Conservation (phyloP, 495 filamentous ascomycete genomes). For the Penicillium odoratum region DNA sequence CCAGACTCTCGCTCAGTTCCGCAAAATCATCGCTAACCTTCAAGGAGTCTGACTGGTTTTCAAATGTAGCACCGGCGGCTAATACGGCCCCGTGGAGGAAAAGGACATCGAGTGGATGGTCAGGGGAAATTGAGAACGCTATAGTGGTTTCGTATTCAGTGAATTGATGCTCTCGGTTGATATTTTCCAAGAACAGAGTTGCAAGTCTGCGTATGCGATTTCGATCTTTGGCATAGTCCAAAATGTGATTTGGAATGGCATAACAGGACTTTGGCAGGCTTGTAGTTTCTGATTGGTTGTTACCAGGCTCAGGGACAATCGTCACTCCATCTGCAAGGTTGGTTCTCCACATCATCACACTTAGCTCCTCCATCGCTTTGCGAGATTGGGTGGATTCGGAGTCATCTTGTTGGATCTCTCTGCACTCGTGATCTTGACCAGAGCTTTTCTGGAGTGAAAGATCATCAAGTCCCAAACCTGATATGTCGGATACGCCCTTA, state of each 20-base stretch:
- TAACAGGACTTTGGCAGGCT: too few species aligned
- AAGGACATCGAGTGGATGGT: slow-evolving; percentile 5
- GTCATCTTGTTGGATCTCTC: neutral
- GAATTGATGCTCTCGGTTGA: slow-evolving; percentile 14
- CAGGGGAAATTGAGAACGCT: neutral
- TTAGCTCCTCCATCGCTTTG: slow-evolving; percentile 15
- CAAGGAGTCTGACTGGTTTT: slow-evolving; percentile 3
- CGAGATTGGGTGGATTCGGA: slow-evolving; percentile 2
- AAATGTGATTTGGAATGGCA: neutral
- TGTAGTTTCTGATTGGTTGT: too few species aligned
- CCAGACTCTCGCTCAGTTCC: slow-evolving; percentile 9
- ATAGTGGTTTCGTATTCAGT: slow-evolving; percentile 3
- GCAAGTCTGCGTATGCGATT: slow-evolving; percentile 4
- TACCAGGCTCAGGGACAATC: neutral
- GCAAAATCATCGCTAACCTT: slow-evolving; percentile 8
- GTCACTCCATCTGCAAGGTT: slow-evolving; percentile 14
- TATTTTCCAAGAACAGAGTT: slow-evolving; percentile 6
- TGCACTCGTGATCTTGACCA: neutral
- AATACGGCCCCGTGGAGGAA: slow-evolving; percentile 11
- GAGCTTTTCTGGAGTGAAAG: too few species aligned
- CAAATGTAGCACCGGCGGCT: slow-evolving; percentile 13
- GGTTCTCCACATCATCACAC: slow-evolving; percentile 17
- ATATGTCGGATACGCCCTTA: too few species aligned
- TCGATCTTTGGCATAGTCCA: neutral
- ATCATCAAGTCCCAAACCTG: too few species aligned